Evolutionary conservation across 495 filamentous ascomycete genomes (phyloP).

Genomic region (Trichoderma parareesei): DNA sequence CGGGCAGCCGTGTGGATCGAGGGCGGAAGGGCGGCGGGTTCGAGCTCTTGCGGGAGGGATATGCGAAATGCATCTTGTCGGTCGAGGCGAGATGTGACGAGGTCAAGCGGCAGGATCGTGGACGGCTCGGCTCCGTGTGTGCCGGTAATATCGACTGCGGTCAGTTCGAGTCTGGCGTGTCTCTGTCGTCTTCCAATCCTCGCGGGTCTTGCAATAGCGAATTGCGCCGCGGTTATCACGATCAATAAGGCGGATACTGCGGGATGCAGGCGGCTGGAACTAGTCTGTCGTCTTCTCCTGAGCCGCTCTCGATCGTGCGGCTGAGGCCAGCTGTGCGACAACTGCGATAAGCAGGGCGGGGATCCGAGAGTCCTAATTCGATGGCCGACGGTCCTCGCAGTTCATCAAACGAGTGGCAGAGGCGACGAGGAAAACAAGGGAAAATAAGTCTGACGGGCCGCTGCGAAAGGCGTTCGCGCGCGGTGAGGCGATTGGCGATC

Average conservation of each 20-base stretch:
- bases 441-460: not conserved
- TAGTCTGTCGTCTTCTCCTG: not conserved
- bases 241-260: not conserved
- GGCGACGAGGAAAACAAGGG: not conserved
- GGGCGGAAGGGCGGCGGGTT: constrained; percentile 53
- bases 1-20: constrained; percentile 51
- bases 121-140: not conserved
- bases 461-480: constrained; percentile 10
- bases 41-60: constrained; percentile 75
- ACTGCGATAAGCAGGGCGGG: not conserved
- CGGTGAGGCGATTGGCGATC: constrained; percentile 9
- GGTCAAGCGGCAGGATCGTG: not conserved
- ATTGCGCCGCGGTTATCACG: not conserved
- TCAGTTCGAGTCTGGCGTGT: not conserved
- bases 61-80: constrained; percentile 76
- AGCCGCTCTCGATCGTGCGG: not conserved
- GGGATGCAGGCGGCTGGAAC: not conserved
- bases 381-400: not conserved
- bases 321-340: constrained; percentile 4
- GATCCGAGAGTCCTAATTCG: no score
- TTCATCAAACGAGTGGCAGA: not conserved
- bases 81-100: not conserved
- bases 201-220: not conserved
- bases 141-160: not conserved
- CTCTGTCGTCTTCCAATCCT: not conserved